Conservation (phyloP, 768 basidiomycete species). For the Melanogaster broomeanus region DNA sequence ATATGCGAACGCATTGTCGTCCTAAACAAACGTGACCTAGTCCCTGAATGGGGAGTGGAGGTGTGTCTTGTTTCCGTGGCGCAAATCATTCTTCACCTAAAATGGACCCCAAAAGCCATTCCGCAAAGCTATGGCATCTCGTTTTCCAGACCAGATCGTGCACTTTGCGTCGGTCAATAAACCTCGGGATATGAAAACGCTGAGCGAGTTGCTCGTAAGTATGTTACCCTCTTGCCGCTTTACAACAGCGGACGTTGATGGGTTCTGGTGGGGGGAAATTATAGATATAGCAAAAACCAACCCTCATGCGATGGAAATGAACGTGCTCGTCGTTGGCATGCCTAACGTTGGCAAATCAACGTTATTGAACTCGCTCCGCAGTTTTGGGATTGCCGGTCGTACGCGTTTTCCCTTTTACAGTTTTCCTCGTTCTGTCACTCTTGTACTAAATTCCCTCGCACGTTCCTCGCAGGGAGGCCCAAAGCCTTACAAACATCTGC, state of each 20-base stretch:
- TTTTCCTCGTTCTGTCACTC: constrained; percentile 1
- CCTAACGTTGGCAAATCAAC: constrained; percentile 99
- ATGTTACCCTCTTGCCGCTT: constrained; percentile 37
- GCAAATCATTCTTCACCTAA: constrained; percentile 4
- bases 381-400: constrained; percentile 88
- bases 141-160: constrained; percentile 68
- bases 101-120: constrained; percentile 56
- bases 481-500: constrained; percentile 91
- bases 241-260: not conserved
- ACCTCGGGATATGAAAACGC: constrained; percentile 59
- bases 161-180: constrained; percentile 76
- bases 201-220: constrained; percentile 75
- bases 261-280: not conserved
- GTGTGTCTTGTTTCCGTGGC: constrained; percentile 40
- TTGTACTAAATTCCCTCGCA: constrained; percentile 1
- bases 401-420: constrained; percentile 32
- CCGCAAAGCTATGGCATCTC: constrained; percentile 64
- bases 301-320: constrained; percentile 73
- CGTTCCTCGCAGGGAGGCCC: constrained; percentile 54
- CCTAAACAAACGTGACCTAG: constrained; percentile 91
- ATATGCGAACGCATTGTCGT: constrained; percentile 87
- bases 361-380: constrained; percentile 85
- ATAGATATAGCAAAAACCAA: constrained; percentile 70
- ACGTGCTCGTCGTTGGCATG: constrained; percentile 96
- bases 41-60: constrained; percentile 85